These are phyloP conservation scores for Euphorbia tirucalli DNA, from an alignment of 345 rosid species.

Conservation along the genomic window DNA sequence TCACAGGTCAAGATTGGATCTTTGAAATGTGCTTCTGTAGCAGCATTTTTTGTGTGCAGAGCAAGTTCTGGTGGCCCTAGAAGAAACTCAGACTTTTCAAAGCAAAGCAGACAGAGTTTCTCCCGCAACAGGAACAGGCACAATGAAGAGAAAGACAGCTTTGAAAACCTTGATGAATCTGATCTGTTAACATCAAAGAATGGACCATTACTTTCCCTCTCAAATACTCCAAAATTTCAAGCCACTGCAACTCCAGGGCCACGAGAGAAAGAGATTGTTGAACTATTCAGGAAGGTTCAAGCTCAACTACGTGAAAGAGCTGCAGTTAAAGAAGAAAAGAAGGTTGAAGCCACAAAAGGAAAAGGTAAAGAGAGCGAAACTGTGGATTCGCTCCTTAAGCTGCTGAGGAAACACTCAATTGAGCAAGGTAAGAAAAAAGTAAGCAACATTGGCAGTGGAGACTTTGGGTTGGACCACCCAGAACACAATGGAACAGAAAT, in stretches of 20 bases:
- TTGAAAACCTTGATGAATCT: constrained; percentile 53
- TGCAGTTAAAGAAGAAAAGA: constrained; percentile 58
- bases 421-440: constrained; percentile 57
- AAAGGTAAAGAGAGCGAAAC: constrained; percentile 67
- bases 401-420: constrained; percentile 73
- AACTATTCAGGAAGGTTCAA: constrained; percentile 87
- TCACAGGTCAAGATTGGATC: constrained; percentile 38
- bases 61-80: constrained; percentile 58
- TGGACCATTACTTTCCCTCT: constrained; percentile 58
- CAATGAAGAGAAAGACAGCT: constrained; percentile 53
- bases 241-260: constrained; percentile 75
- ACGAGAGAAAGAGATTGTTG: constrained; percentile 83
- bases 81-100: constrained; percentile 70
- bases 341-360: constrained; percentile 47
- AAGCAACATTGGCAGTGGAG: constrained; percentile 28
- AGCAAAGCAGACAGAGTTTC: constrained; percentile 55
- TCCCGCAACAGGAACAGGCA: constrained; percentile 59
- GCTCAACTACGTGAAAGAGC: constrained; percentile 85
- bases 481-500: constrained; percentile 26
- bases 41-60: constrained; percentile 48
- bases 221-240: constrained; percentile 61
- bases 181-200: constrained; percentile 55
- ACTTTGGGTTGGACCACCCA: constrained; percentile 30
- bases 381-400: constrained; percentile 74
- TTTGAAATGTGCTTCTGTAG: constrained; percentile 32